These are phyloP conservation scores for Hypoxylon sp. DNA, from an alignment of 2,329 filamentous ascomycete species.

Conservation along the genomic window DNA sequence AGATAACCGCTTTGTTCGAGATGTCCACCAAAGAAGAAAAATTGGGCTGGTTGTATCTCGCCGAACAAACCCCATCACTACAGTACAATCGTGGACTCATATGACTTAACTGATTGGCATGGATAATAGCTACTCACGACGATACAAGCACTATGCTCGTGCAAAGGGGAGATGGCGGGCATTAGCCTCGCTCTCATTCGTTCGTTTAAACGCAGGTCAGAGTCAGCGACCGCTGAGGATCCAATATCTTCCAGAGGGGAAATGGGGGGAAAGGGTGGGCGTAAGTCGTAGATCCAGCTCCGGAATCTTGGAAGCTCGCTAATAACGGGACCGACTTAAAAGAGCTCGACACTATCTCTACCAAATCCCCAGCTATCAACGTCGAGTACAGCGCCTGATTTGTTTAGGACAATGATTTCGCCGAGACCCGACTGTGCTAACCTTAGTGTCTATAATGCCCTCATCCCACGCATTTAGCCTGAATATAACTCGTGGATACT, in stretches of 20 bases:
- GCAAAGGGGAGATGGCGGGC: conserved; percentile 30
- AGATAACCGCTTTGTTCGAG: conserved; percentile 34
- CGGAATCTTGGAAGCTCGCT: conserved; percentile 26
- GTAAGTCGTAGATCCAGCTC: conserved; percentile 9
- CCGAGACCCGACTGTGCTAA: conserved; percentile 39
- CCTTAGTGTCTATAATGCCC: conserved; percentile 19
- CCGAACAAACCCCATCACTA: conserved; percentile 34
- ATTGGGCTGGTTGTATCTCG: conserved; percentile 36
- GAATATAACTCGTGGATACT: conserved; percentile 37
- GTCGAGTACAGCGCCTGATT: conserved; percentile 26
- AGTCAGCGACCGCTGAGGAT: conserved; percentile 30
- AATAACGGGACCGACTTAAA: conserved; percentile 28
- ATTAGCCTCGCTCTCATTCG: conserved; percentile 34
- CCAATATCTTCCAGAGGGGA: conserved; percentile 36
- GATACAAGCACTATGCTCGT: conserved; percentile 22
- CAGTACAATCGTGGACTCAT: conserved; percentile 34
- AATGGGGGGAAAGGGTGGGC: conserved; percentile 20
- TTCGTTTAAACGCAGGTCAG: conserved; percentile 41
- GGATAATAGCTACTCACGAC: conserved; percentile 43
- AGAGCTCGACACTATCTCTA: conserved; percentile 23
- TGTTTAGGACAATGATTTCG: conserved; percentile 45
- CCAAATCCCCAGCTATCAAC: conserved; percentile 29
- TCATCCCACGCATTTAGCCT: conserved; percentile 41
- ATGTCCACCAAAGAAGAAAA: conserved; percentile 20
- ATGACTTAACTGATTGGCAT: conserved; percentile 43